Percentiles rank a stretch among this genome's conserved stretches.
Conservation (phyloP, 768 basidiomycete genomes). For the Mycena maculata region DNA sequence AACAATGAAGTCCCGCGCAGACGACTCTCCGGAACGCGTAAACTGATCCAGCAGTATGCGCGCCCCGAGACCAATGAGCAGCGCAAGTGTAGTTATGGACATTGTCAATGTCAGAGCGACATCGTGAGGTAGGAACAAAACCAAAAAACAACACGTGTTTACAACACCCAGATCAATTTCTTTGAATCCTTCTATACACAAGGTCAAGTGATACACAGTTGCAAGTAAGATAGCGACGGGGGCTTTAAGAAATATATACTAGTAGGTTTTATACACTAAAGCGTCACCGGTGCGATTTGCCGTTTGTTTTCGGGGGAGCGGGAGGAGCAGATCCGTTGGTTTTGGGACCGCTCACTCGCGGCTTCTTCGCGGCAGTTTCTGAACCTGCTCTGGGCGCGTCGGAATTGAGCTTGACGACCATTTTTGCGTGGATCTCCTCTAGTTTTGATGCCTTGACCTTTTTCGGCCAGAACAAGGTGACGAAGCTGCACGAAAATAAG, state of each 20-base stretch:
- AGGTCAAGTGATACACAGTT: constrained; percentile 28
- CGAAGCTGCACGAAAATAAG: constrained; percentile 68
- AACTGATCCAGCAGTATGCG: constrained; percentile 75
- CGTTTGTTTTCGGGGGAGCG: constrained; percentile 39
- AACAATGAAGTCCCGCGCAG: constrained; percentile 71
- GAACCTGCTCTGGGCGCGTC: constrained; percentile 69
- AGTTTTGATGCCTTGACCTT: constrained; percentile 94
- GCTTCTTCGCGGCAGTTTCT: constrained; percentile 69
- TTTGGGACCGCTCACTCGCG: constrained; percentile 57
- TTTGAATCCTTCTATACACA: too few species aligned
- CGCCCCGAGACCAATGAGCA: constrained; percentile 80
- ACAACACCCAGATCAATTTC: constrained; percentile 24
- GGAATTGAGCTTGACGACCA: constrained; percentile 83
- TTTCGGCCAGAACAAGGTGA: constrained; percentile 97
- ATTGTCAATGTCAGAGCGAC: neutral
- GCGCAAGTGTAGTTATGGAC: constrained; percentile 49
- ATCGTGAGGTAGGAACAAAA: neutral
- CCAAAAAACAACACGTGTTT: constrained; percentile 19
- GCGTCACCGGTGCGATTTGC: constrained; percentile 69
- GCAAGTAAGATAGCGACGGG: constrained; percentile 31
- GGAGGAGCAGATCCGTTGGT: constrained; percentile 25
- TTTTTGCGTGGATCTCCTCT: constrained; percentile 95
- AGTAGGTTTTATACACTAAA: constrained; percentile 23
- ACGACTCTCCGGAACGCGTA: constrained; percentile 57
- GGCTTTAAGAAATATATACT: constrained; percentile 24